Percentiles rank a stretch among this genome's conserved stretches.
phyloP scores from a whole-genome alignment of 371 early-diverging fungal species.

The Thermomucor indicae-seudaticae region DNA sequence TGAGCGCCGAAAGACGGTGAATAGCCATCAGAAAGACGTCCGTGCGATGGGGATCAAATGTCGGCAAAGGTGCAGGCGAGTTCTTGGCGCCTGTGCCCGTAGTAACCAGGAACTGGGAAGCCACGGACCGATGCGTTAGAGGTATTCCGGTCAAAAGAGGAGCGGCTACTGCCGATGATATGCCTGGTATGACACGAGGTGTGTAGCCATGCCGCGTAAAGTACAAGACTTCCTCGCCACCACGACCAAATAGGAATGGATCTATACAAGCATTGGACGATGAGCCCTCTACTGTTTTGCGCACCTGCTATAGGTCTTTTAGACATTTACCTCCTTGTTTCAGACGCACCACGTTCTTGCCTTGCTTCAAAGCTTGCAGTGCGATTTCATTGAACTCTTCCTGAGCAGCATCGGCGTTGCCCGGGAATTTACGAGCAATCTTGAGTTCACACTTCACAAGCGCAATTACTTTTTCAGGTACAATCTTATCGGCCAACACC shows the following conservation, averaged over 20 bases:
- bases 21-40: conserved; percentile 89
- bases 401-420: conserved; percentile 79
- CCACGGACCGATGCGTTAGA: conserved; percentile 83
- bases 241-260: conserved; percentile 90
- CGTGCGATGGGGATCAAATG: conserved; percentile 63
- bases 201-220: conserved; percentile 64
- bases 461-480: conserved; percentile 67
- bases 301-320: neutral
- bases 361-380: conserved; percentile 56
- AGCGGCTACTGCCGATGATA: conserved; percentile 76
- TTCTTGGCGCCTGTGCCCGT: conserved; percentile 69
- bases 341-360: conserved; percentile 76
- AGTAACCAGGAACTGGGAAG: conserved; percentile 81
- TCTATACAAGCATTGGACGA: conserved; percentile 42
- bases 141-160: conserved; percentile 78
- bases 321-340: conserved; percentile 72
- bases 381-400: conserved; percentile 72
- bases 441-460: conserved; percentile 45
- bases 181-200: conserved; percentile 77
- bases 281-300: neutral
- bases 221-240: conserved; percentile 84
- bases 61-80: conserved; percentile 54
- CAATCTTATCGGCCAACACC: conserved; percentile 81
- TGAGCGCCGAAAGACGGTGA: conserved; percentile 61
- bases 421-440: conserved; percentile 48